phyloP scores from a whole-genome alignment of 2,329 filamentous ascomycete species.

The Leptodontidium sp. region DNA sequence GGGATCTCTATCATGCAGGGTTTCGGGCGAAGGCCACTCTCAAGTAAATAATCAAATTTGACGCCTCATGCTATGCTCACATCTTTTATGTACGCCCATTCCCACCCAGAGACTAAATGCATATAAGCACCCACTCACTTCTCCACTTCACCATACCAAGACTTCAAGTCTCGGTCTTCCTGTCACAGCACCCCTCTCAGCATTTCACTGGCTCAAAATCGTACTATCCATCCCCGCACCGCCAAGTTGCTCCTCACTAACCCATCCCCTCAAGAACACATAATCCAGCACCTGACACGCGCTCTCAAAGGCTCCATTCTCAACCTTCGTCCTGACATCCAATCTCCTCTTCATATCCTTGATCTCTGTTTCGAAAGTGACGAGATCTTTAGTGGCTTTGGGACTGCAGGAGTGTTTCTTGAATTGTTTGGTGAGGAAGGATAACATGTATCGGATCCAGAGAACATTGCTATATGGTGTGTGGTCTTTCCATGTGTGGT shows the following conservation, averaged over 20 bases:
- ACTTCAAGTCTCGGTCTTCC: no score
- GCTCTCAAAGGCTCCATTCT: constrained; percentile 36
- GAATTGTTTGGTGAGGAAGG: constrained; percentile 53
- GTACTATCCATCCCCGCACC: constrained; percentile 23
- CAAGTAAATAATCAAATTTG: not conserved
- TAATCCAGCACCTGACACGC: constrained; percentile 38
- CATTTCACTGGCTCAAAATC: constrained; percentile 19
- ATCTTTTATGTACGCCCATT: not conserved
- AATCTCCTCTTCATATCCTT: constrained; percentile 63
- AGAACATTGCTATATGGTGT: constrained; percentile 71
- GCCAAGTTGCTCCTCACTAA: constrained; percentile 35
- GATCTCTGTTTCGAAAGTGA: constrained; percentile 57
- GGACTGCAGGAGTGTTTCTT: constrained; percentile 6
- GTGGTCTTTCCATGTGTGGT: constrained; percentile 58
- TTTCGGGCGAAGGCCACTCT: not conserved
- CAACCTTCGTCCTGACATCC: constrained; percentile 47
- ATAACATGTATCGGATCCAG: constrained; percentile 70
- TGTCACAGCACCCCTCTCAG: not conserved
- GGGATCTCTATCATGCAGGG: not conserved
- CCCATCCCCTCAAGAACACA: constrained; percentile 36
- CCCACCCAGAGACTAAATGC: not conserved
- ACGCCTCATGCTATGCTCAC: constrained; percentile 7
- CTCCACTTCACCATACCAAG: not conserved
- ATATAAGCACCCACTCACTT: not conserved
- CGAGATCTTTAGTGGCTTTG: constrained; percentile 47